phyloP scores from a whole-genome alignment of 352 stramenopile genomes.

The Pythium insidiosum region DNA sequence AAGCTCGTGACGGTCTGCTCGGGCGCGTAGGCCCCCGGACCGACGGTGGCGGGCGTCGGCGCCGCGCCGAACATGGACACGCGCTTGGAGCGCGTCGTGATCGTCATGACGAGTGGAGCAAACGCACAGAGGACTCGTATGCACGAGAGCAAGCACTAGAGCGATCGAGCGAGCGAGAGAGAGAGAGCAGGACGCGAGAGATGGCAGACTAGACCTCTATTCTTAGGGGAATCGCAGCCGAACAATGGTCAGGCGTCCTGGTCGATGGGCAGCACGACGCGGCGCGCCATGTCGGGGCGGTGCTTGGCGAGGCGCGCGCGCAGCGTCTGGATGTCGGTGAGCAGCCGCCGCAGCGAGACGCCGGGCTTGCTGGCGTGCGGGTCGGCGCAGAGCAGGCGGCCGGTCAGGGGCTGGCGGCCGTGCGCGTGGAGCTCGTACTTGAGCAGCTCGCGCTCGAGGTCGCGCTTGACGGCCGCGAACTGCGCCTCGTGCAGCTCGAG shows the following conservation, averaged over 20 bases:
- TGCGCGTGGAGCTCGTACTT: slow-evolving; percentile 51
- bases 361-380: slow-evolving; percentile 31
- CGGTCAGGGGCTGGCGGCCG: slow-evolving; percentile 16
- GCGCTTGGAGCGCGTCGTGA: slow-evolving; percentile 73
- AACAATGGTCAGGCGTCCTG: slow-evolving; percentile 9
- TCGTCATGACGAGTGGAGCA: too few species aligned
- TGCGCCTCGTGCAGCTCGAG: slow-evolving; percentile 40
- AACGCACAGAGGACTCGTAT: too few species aligned
- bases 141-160: too few species aligned
- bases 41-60: slow-evolving; percentile 45
- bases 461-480: slow-evolving; percentile 22
- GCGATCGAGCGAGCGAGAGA: too few species aligned
- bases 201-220: slow-evolving; percentile 1
- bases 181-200: too few species aligned
- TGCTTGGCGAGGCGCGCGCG: slow-evolving; percentile 41
- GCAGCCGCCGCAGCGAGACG: slow-evolving; percentile 35
- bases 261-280: slow-evolving; percentile 29
- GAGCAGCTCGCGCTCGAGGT: slow-evolving; percentile 42
- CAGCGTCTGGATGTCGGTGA: slow-evolving; percentile 33
- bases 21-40: slow-evolving; percentile 50
- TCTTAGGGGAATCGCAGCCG: neutral
- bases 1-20: slow-evolving; percentile 50
- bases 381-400: slow-evolving; percentile 41
- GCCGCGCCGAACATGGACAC: slow-evolving; percentile 43
- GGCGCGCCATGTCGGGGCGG: slow-evolving; percentile 43